These are phyloP conservation scores for Annulohypoxylon stygium DNA, from an alignment of 495 filamentous ascomycete species.

Conservation along the genomic window DNA sequence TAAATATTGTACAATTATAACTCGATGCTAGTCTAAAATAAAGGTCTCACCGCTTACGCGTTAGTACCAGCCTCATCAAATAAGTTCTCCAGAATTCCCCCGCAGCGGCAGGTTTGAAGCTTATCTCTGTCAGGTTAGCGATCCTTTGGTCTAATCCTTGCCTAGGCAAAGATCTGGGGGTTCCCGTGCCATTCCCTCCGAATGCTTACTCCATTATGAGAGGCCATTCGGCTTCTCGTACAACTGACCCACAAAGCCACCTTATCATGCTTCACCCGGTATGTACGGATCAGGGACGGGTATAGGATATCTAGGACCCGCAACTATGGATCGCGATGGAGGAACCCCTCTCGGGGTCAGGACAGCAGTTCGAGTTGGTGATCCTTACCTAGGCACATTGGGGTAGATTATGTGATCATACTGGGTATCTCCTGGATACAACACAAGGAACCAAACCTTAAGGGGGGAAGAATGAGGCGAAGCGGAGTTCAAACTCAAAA, in stretches of 20 bases:
- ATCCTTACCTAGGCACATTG: background rate
- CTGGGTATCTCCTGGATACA: background rate
- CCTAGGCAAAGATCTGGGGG: slow-evolving; percentile 7
- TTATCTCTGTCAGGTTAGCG: slow-evolving; percentile 8
- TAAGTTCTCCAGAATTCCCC: slow-evolving; percentile 8
- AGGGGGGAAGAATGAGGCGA: background rate
- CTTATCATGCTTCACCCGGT: background rate
- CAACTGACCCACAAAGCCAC: background rate
- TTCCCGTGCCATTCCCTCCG: slow-evolving; percentile 1
- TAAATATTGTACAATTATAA: no score
- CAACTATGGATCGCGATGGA: background rate
- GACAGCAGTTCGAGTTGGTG: background rate
- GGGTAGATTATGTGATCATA: background rate
- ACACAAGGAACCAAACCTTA: background rate
- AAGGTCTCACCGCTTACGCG: slow-evolving; percentile 6
- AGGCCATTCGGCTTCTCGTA: background rate
- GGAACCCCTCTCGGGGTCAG: background rate
- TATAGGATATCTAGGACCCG: background rate
- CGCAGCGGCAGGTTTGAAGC: slow-evolving; percentile 16
- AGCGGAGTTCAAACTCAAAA: background rate
- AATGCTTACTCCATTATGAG: background rate
- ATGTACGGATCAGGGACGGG: background rate
- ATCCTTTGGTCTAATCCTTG: background rate
- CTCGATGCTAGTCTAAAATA: background rate
- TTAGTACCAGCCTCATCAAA: background rate